These are phyloP conservation scores for Ormosia semicastrata DNA, from an alignment of 306 rosid species.

Conservation along the genomic window DNA sequence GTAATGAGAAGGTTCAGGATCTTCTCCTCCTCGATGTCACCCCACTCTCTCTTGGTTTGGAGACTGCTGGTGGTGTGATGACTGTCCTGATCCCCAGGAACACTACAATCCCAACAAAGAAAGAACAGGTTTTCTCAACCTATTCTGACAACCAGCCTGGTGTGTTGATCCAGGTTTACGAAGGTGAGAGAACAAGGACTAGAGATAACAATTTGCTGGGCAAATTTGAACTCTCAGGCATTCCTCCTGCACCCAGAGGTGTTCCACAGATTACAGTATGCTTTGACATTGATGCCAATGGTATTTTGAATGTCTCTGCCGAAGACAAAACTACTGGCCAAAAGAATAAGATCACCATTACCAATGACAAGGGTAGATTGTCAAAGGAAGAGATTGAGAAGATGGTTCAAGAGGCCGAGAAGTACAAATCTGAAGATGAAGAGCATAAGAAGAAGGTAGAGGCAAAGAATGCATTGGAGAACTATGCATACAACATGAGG, in stretches of 20 bases:
- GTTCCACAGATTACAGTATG: slow-evolving; percentile 81
- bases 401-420: slow-evolving; percentile 84
- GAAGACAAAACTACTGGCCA: slow-evolving; percentile 78
- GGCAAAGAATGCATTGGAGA: slow-evolving; percentile 66
- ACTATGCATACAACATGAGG: slow-evolving; percentile 71
- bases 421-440: slow-evolving; percentile 76
- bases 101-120: slow-evolving; percentile 77
- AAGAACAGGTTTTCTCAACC: slow-evolving; percentile 78
- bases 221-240: slow-evolving; percentile 72
- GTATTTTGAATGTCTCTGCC: slow-evolving; percentile 72
- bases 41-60: slow-evolving; percentile 68
- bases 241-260: slow-evolving; percentile 82
- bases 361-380: slow-evolving; percentile 72
- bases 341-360: slow-evolving; percentile 80
- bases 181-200: slow-evolving; percentile 72
- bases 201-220: slow-evolving; percentile 74
- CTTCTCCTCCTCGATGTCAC: slow-evolving; percentile 70
- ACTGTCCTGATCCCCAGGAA: slow-evolving; percentile 72
- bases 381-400: slow-evolving; percentile 79
- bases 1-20: slow-evolving; percentile 81
- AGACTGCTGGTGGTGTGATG: slow-evolving; percentile 81
- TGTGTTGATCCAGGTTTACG: slow-evolving; percentile 74
- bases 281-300: slow-evolving; percentile 74
- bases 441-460: slow-evolving; percentile 70
- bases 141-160: slow-evolving; percentile 83